A percentile compares a stretch with the other conserved stretches of the same genome.
These are phyloP conservation scores for Zhuliangozyma parablackwelliae DNA, from an alignment of 1,139 yeast species.

Conservation along the genomic window DNA sequence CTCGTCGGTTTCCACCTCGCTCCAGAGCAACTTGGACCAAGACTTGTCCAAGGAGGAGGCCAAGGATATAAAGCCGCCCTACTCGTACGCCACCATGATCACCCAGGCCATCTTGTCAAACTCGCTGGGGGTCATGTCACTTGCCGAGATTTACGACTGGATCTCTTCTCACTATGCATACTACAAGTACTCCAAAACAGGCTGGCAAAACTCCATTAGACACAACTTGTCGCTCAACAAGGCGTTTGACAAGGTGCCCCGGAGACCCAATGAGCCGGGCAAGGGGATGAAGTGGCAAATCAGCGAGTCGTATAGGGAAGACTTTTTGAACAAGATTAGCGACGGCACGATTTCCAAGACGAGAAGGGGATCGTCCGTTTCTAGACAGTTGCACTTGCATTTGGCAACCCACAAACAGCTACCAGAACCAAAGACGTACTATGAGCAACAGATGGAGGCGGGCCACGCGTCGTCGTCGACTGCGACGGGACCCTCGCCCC, in stretches of 20 bases:
- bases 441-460: slow-evolving; percentile 13
- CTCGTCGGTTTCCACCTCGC: slow-evolving; percentile 37
- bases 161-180: slow-evolving; percentile 84
- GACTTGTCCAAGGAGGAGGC: slow-evolving; percentile 87
- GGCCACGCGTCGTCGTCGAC: neutral
- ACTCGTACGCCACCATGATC: slow-evolving; percentile 95
- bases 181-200: slow-evolving; percentile 89
- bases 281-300: slow-evolving; percentile 99
- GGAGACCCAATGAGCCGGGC: slow-evolving; percentile 95
- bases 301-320: slow-evolving; percentile 76
- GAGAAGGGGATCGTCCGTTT: slow-evolving; percentile 75
- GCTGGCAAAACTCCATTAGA: slow-evolving; percentile 65
- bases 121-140: slow-evolving; percentile 79
- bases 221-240: slow-evolving; percentile 57
- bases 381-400: slow-evolving; percentile 73
- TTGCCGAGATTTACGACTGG: slow-evolving; percentile 91
- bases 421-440: slow-evolving; percentile 46
- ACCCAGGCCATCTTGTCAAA: slow-evolving; percentile 93
- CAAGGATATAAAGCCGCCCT: slow-evolving; percentile 93
- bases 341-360: slow-evolving; percentile 69
- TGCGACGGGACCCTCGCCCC: neutral
- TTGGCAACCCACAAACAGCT: slow-evolving; percentile 65
- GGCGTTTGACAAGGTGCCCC: slow-evolving; percentile 85
- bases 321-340: slow-evolving; percentile 73
- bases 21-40: slow-evolving; percentile 51